phyloP scores from a whole-genome alignment of 2,329 filamentous ascomycete genomes.

The Claviceps capensis region DNA sequence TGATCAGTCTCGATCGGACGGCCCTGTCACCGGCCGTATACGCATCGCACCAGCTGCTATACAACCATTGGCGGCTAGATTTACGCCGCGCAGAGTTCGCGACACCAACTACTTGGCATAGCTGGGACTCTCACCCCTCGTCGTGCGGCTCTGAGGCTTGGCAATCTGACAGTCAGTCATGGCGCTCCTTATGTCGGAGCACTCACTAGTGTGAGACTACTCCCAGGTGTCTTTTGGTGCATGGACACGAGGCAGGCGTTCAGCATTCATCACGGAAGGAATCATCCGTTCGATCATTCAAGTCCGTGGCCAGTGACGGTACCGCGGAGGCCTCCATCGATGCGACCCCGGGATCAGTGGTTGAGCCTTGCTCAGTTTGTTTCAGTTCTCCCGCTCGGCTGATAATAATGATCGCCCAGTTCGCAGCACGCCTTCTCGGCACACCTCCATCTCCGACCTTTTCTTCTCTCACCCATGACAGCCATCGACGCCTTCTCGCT shows the following conservation, averaged over 20 bases:
- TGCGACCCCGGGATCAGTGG: neutral
- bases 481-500: conserved; percentile 15
- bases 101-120: neutral
- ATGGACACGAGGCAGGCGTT: too few relatives aligned
- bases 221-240: neutral
- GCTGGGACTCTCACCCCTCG: neutral
- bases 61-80: too few relatives aligned
- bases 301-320: too few relatives aligned
- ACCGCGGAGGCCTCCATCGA: neutral
- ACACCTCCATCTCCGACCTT: neutral
- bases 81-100: too few relatives aligned
- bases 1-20: neutral
- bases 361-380: neutral
- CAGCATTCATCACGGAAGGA: too few relatives aligned
- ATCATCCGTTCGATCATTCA: too few relatives aligned
- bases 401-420: neutral
- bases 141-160: neutral
- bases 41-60: too few relatives aligned
- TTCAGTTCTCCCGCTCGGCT: neutral
- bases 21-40: too few relatives aligned
- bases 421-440: neutral
- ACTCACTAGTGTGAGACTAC: neutral
- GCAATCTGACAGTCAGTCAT: neutral
- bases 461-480: conserved; percentile 1
- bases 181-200: neutral